A percentile compares a stretch with the other conserved stretches of the same genome.
These are phyloP conservation scores for Kodamaea sp. DNA, from an alignment of 1,139 yeast species.

Conservation along the genomic window DNA sequence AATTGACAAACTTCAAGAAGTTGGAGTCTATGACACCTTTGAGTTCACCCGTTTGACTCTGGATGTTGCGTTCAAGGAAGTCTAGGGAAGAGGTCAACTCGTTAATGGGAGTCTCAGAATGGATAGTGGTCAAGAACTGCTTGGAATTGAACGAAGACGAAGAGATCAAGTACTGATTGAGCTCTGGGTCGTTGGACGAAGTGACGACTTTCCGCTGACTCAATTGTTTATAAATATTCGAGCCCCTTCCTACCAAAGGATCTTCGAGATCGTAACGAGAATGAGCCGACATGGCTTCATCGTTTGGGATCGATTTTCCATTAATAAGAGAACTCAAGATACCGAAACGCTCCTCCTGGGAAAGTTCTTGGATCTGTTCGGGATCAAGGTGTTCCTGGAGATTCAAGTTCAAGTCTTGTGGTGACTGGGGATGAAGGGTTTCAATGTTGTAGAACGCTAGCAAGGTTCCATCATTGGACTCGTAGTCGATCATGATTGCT, in stretches of 20 bases:
- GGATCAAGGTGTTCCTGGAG: slow-evolving; percentile 22
- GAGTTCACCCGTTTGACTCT: slow-evolving; percentile 65
- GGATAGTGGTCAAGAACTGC: slow-evolving; percentile 67
- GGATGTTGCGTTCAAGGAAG: slow-evolving; percentile 60
- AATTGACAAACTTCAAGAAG: slow-evolving; percentile 71
- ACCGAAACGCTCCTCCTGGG: slow-evolving; percentile 33
- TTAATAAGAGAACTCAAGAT: slow-evolving; percentile 29
- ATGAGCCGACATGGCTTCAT: slow-evolving; percentile 3
- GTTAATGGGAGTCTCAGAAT: slow-evolving; percentile 66
- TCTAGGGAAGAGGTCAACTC: slow-evolving; percentile 59
- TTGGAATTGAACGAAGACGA: slow-evolving; percentile 74
- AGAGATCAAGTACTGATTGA: slow-evolving; percentile 62
- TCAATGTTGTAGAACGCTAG: slow-evolving; percentile 29
- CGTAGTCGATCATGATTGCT: slow-evolving; percentile 34
- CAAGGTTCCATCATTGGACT: slow-evolving; percentile 21
- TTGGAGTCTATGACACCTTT: slow-evolving; percentile 70
- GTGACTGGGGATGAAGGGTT: slow-evolving; percentile 25
- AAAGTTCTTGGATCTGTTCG: slow-evolving; percentile 24
- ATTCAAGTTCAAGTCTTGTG: slow-evolving; percentile 23
- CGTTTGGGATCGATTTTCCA: slow-evolving; percentile 7
- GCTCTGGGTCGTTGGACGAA: slow-evolving; percentile 42
- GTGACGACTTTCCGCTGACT: slow-evolving; percentile 36
- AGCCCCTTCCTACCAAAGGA: slow-evolving; percentile 55
- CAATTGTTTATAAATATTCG: slow-evolving; percentile 46
- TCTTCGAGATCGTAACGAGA: slow-evolving; percentile 34